phyloP scores from a whole-genome alignment of 352 stramenopile genomes.

The Phytophthora sp. region DNA sequence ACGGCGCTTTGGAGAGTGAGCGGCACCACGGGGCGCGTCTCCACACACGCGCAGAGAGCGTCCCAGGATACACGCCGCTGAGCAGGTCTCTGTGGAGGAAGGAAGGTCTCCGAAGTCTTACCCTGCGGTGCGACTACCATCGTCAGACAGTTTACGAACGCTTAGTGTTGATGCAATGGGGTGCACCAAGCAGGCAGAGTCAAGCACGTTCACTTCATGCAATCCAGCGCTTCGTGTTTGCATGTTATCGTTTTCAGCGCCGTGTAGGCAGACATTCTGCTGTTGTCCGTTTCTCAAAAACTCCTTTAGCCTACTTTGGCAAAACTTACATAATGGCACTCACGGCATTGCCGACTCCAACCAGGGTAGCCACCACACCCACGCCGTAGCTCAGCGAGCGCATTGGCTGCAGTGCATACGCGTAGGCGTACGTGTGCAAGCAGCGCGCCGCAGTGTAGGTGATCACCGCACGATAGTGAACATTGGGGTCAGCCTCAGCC shows the following conservation, averaged over 20 bases:
- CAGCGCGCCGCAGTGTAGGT: conserved; percentile 43
- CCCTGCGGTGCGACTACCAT: no score
- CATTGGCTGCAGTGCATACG: conserved; percentile 41
- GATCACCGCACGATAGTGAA: conserved; percentile 44
- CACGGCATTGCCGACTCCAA: conserved; percentile 27
- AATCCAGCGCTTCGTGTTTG: no score
- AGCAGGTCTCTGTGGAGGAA: no score
- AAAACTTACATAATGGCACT: conserved; percentile 26
- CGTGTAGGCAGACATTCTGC: no score
- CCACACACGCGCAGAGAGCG: no score
- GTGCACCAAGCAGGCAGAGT: no score
- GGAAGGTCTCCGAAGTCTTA: no score
- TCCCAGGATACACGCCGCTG: background rate
- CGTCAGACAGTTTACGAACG: no score
- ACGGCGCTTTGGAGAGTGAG: background rate
- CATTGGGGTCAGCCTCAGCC: conserved; percentile 35
- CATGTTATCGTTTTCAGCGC: no score
- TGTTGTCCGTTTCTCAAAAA: background rate
- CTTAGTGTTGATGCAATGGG: no score
- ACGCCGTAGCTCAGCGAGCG: conserved; percentile 35
- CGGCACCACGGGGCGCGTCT: background rate
- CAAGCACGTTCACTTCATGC: no score
- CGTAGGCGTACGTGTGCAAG: conserved; percentile 47
- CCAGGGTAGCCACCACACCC: conserved; percentile 28
- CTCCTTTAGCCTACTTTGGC: background rate